phyloP scores from a whole-genome alignment of 352 stramenopile genomes.

The Phytophthora capsici region DNA sequence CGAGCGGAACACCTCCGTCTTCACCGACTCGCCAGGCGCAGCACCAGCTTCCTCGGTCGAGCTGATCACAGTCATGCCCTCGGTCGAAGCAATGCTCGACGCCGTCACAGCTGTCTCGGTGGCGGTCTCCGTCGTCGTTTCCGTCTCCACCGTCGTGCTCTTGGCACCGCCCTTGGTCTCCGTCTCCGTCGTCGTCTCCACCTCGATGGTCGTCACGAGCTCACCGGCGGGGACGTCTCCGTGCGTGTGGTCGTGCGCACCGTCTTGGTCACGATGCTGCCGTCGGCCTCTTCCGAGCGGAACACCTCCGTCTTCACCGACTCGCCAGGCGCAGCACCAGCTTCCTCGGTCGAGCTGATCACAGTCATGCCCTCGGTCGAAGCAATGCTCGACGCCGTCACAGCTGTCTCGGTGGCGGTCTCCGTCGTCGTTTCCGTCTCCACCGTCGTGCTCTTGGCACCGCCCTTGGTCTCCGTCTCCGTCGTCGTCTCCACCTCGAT shows the following conservation, averaged over 20 bases:
- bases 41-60: too few relatives aligned
- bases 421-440: conserved; percentile 25
- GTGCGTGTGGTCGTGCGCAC: conserved; percentile 26
- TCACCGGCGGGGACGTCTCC: too few relatives aligned
- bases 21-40: too few relatives aligned
- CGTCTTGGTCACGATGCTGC: conserved; percentile 31
- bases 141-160: too few relatives aligned
- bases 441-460: conserved; percentile 19
- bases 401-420: conserved; percentile 19
- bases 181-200: too few relatives aligned
- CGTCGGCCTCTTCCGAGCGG: conserved; percentile 21
- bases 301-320: conserved; percentile 26
- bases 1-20: too few relatives aligned
- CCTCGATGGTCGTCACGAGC: too few relatives aligned
- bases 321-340: conserved; percentile 7
- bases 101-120: too few relatives aligned
- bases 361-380: conserved; percentile 19
- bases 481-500: conserved; percentile 22
- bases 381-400: conserved; percentile 14
- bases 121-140: too few relatives aligned
- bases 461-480: conserved; percentile 13
- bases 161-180: too few relatives aligned
- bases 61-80: too few relatives aligned
- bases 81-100: too few relatives aligned
- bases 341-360: conserved; percentile 22